These are phyloP conservation scores for Xylariaceae sp. DNA, from an alignment of 2,329 filamentous ascomycete genomes.

Conservation along the genomic window DNA sequence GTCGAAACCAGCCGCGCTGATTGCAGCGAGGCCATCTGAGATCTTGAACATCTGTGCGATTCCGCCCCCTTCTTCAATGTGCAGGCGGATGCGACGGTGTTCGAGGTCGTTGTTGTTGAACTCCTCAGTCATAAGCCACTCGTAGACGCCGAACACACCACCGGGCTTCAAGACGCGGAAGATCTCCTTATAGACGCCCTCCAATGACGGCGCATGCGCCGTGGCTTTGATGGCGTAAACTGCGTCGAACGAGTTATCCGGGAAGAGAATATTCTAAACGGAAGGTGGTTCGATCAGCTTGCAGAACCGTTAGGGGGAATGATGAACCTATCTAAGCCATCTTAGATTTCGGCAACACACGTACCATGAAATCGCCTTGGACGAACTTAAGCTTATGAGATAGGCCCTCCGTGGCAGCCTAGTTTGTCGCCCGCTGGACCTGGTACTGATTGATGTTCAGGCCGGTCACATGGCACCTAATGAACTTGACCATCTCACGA, in stretches of 20 bases:
- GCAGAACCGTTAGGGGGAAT: too few relatives aligned
- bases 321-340: not conserved
- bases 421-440: slow-evolving; percentile 85
- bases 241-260: slow-evolving; percentile 86
- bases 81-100: slow-evolving; percentile 89
- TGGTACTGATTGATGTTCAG: slow-evolving; percentile 99
- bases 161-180: slow-evolving; percentile 94
- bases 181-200: slow-evolving; percentile 91
- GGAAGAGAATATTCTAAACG: slow-evolving; percentile 91
- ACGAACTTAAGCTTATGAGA: slow-evolving; percentile 76
- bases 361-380: slow-evolving; percentile 93
- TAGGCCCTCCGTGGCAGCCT: slow-evolving; percentile 77
- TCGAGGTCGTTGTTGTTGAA: slow-evolving; percentile 86
- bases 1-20: slow-evolving; percentile 84
- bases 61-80: slow-evolving; percentile 92
- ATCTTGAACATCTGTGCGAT: slow-evolving; percentile 97
- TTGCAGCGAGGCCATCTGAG: slow-evolving; percentile 73
- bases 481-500: slow-evolving; percentile 94
- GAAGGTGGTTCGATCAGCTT: slow-evolving; percentile 2
- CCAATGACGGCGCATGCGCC: slow-evolving; percentile 84
- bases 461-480: slow-evolving; percentile 80
- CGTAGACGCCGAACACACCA: slow-evolving; percentile 93
- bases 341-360: slow-evolving; percentile 13
- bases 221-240: slow-evolving; percentile 98
- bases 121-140: slow-evolving; percentile 96